Percentiles rank a stretch among this genome's conserved stretches.
phyloP scores from a whole-genome alignment of 345 rosid species.

The Carallia pectinifolia region DNA sequence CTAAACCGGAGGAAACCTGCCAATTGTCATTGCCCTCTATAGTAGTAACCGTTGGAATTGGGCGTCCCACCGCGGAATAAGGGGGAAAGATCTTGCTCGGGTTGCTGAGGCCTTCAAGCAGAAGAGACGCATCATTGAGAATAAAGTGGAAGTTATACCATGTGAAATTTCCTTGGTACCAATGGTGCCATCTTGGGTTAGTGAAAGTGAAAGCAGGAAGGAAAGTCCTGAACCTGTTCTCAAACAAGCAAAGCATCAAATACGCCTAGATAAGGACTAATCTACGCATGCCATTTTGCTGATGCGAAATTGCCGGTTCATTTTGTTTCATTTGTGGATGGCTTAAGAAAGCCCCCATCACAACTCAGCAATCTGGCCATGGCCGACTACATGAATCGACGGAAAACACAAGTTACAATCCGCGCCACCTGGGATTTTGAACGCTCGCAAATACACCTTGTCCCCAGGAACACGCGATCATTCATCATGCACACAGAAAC shows the following conservation, averaged over 20 bases:
- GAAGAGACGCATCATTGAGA: conserved; percentile 17
- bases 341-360: too few species aligned
- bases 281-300: too few species aligned
- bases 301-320: too few species aligned
- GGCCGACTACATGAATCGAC: too few species aligned
- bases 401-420: too few species aligned
- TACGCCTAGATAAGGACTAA: neutral
- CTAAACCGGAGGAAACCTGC: conserved; percentile 60
- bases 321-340: too few species aligned
- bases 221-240: neutral
- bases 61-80: conserved; percentile 27
- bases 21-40: conserved; percentile 69
- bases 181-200: neutral
- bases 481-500: too few species aligned
- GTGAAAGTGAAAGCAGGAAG: neutral
- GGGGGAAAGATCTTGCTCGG: conserved; percentile 30
- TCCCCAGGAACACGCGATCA: neutral
- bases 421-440: too few species aligned
- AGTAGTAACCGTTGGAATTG: conserved; percentile 25
- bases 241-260: conserved; percentile 34
- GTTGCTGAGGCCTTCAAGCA: conserved; percentile 28
- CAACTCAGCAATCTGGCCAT: too few species aligned
- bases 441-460: too few species aligned
- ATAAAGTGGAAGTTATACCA: too few species aligned
- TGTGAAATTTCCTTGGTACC: conserved; percentile 12